These are phyloP conservation scores for Takashimella tepidaria DNA, from an alignment of 1,284 basidiomycete species.

Conservation along the genomic window DNA sequence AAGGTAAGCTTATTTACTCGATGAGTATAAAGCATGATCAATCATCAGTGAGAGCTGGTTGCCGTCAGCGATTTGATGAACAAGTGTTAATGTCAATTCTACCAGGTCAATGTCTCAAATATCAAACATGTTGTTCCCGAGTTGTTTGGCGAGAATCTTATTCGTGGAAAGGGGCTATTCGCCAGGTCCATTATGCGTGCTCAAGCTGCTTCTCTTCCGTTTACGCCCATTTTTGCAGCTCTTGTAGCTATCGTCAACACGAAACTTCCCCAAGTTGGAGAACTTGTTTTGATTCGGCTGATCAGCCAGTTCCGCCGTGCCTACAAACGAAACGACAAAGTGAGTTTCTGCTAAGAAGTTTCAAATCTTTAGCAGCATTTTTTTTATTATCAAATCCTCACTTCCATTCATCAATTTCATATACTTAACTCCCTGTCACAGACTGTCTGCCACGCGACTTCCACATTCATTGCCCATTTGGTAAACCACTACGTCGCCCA, in stretches of 20 bases:
- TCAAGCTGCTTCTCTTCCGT: conserved; percentile 91
- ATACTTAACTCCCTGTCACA: too few relatives aligned
- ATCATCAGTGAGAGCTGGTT: too few relatives aligned
- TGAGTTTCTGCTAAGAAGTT: conserved; percentile 46
- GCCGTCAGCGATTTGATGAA: too few relatives aligned
- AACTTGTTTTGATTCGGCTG: conserved; percentile 79
- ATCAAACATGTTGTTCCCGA: conserved; percentile 97
- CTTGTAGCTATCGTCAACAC: conserved; percentile 94
- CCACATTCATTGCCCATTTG: conserved; percentile 93
- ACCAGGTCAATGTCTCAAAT: conserved; percentile 77
- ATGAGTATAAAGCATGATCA: too few relatives aligned
- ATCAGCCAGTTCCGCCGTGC: conserved; percentile 92
- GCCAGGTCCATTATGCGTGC: conserved; percentile 95
- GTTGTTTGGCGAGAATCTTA: conserved; percentile 83
- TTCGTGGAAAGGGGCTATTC: conserved; percentile 84
- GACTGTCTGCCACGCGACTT: conserved; percentile 89
- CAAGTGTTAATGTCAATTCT: background rate
- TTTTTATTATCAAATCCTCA: background rate
- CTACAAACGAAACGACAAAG: conserved; percentile 98
- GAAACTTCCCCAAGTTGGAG: conserved; percentile 93
- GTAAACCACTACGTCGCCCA: conserved; percentile 94
- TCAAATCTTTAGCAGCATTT: background rate
- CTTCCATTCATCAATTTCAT: too few relatives aligned
- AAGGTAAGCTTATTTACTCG: conserved; percentile 60
- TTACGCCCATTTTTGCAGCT: conserved; percentile 94